Evolutionary conservation across 805 yeast genomes (phyloP).

Genomic region (Deakozyma indianensis): DNA sequence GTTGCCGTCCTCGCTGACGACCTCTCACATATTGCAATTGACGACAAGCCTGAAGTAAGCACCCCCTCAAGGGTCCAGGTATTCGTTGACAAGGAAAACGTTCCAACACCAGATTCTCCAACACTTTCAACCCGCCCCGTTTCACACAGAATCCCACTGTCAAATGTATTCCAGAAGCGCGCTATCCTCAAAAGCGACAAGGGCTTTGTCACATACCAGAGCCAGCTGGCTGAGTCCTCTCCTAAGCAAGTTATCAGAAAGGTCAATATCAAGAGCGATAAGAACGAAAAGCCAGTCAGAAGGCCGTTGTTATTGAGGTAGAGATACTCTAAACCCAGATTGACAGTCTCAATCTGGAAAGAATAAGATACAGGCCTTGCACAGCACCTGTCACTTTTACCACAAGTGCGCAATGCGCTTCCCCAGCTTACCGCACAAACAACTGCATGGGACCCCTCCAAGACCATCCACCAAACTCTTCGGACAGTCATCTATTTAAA

Average conservation of each 20-base stretch:
- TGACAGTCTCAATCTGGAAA: too few species aligned
- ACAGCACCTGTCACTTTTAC: too few species aligned
- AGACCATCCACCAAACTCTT: too few species aligned
- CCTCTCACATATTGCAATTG: too few species aligned
- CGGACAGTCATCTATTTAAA: neutral
- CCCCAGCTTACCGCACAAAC: too few species aligned
- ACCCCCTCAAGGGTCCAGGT: neutral
- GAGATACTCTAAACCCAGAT: too few species aligned
- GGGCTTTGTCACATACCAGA: neutral
- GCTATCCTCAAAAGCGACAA: neutral
- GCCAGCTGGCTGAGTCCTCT: neutral
- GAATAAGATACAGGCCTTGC: too few species aligned
- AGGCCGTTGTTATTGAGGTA: neutral
- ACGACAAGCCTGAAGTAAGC: too few species aligned
- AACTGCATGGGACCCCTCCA: too few species aligned
- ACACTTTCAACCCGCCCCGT: neutral
- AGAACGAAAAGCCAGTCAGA: neutral
- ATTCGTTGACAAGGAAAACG: constrained; percentile 9
- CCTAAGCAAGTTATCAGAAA: neutral
- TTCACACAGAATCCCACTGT: neutral
- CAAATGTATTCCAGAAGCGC: neutral
- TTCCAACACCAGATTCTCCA: constrained; percentile 12
- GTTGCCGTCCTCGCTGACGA: too few species aligned
- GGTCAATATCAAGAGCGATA: neutral
- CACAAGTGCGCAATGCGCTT: too few species aligned